A percentile compares a stretch with the other conserved stretches of the same genome.
phyloP scores from a whole-genome alignment of 1,139 yeast genomes.

The Kluyveromyces sp. region DNA sequence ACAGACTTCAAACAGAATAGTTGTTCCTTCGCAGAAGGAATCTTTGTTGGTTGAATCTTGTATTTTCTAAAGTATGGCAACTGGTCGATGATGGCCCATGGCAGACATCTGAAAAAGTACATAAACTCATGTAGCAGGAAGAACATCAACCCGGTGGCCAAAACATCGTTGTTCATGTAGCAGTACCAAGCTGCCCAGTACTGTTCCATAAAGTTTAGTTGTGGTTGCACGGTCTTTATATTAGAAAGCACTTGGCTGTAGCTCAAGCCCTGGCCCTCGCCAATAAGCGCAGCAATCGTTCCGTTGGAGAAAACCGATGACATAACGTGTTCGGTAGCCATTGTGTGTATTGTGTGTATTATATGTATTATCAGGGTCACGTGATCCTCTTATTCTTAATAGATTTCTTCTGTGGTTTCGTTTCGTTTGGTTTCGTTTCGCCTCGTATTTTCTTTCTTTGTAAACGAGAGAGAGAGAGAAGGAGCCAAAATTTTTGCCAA shows the following conservation, averaged over 20 bases:
- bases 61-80: constrained; percentile 68
- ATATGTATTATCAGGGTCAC: not conserved
- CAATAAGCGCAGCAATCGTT: constrained; percentile 26
- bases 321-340: constrained; percentile 9
- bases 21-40: constrained; percentile 75
- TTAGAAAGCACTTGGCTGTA: constrained; percentile 31
- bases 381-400: not conserved
- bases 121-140: constrained; percentile 68
- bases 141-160: constrained; percentile 78
- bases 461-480: too few relatives aligned
- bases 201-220: constrained; percentile 44
- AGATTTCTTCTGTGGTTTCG: too few relatives aligned
- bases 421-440: too few relatives aligned
- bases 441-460: too few relatives aligned
- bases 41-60: constrained; percentile 74
- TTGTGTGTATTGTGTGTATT: not conserved
- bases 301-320: constrained; percentile 29
- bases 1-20: constrained; percentile 88
- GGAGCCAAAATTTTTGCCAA: too few relatives aligned
- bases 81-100: constrained; percentile 75
- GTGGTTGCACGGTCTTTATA: constrained; percentile 32
- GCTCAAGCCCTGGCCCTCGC: constrained; percentile 19
- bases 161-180: constrained; percentile 63
- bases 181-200: constrained; percentile 76
- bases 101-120: constrained; percentile 78